Conservation (phyloP, 495 filamentous ascomycete species). For the Lineolata rhizophorae region DNA sequence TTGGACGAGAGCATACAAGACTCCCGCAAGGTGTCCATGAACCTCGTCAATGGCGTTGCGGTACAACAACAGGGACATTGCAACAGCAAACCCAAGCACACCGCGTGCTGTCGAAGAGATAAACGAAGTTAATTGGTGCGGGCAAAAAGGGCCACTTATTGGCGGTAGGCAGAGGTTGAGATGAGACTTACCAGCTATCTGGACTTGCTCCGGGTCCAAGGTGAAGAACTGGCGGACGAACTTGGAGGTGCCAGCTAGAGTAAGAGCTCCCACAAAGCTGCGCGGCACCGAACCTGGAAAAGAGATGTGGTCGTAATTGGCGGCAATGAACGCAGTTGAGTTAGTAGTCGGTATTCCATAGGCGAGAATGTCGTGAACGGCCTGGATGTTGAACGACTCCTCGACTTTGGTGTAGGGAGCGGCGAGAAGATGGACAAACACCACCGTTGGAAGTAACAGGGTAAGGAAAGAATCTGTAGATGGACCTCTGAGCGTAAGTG, state of each 20-base stretch:
- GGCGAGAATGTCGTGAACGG: conserved; percentile 67
- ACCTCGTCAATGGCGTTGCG: conserved; percentile 36
- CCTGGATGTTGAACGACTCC: conserved; percentile 96
- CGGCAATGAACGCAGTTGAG: conserved; percentile 23
- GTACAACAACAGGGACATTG: conserved; percentile 39
- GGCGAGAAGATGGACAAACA: conserved; percentile 51
- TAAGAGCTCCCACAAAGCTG: conserved; percentile 62
- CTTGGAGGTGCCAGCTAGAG: conserved; percentile 45
- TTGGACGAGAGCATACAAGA: conserved; percentile 71
- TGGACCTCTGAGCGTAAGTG: too few species aligned
- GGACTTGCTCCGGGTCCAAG: conserved; percentile 22
- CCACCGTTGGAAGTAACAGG: conserved; percentile 17
- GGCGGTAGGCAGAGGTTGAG: too few species aligned
- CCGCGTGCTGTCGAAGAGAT: conserved; percentile 34
- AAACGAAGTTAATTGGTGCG: not conserved
- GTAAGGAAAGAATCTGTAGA: conserved; percentile 1
- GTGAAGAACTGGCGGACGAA: conserved; percentile 26
- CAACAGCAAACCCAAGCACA: conserved; percentile 62
- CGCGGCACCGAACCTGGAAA: conserved; percentile 85
- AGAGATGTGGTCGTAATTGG: conserved; percentile 68
- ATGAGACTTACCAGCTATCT: conserved; percentile 27
- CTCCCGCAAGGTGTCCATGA: conserved; percentile 46
- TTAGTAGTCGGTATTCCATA: conserved; percentile 49
- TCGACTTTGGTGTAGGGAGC: conserved; percentile 97
- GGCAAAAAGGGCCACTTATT: too few species aligned